Evolutionary conservation across 2,329 filamentous ascomycete species (phyloP), one percentile per base, ranked within the genome.

Genomic region (Coniosporium tulheliwenetii): DNA sequence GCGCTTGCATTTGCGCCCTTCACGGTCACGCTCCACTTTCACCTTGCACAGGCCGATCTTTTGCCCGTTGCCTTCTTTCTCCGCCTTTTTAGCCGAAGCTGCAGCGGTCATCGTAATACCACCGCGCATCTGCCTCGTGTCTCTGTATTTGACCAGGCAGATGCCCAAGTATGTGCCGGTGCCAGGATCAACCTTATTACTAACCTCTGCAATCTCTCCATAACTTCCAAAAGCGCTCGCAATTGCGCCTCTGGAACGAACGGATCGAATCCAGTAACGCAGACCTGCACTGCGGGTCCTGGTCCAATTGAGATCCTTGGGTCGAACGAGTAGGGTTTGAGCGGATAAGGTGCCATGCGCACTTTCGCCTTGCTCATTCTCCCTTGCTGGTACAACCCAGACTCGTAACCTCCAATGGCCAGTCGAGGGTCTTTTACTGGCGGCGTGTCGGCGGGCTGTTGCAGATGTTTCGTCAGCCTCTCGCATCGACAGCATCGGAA

Each of bases 211-310:
- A 47, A 98, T 87, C 43, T 94, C 85, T 40, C 86, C 86, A 62
- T 82, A 93, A 2, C 74, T 76, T 13, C 79, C 75, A 56, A 93
- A 41, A 84, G 73, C 37, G 80, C 75, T 13, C 74, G 75, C 39
- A 94, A 72, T 51, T 85, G 83, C 41, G 77, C 73, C 51, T 93
- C 84, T 10, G 85, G 75, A 34, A 83, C 80, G 47, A 96, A 67
- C 5, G 89, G 87, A 59, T 96, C 91, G 57, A 95, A 95, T n/a
- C 86, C 85, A n/a, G 79, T 87, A 14, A 95, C 85, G 3, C 96
- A 80, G 38, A 98, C 77, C 57, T 94, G 85, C 2, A 82, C 85
- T 2, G 91, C 85, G 10, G 89, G 89, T 0, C 85, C 85, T 16
- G 86, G 85, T 0, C 87, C 89, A 50, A 93, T 77, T 2, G 89